A percentile compares a stretch with the other conserved stretches of the same genome.
phyloP scores from a whole-genome alignment of 169 alveolate species.

The Eimeria zaria region DNA sequence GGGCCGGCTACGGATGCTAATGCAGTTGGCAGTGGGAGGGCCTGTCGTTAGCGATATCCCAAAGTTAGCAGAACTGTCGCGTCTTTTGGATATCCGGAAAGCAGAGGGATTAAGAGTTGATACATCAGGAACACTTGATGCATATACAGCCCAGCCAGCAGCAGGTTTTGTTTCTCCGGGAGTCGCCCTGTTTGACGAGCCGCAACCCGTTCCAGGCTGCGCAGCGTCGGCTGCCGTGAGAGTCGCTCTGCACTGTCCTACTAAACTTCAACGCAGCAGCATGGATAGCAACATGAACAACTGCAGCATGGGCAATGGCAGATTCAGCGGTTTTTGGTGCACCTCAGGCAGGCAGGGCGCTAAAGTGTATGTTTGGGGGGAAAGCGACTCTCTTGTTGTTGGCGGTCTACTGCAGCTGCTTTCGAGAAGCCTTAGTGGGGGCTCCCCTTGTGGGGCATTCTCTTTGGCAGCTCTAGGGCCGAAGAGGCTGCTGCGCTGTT shows the following conservation, averaged over 20 bases:
- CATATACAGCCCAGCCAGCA: background rate
- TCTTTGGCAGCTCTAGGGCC: slow-evolving; percentile 23
- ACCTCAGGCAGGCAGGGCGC: slow-evolving; percentile 1
- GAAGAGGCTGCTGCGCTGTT: slow-evolving; percentile 22
- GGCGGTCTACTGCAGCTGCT: slow-evolving; percentile 65
- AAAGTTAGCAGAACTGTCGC: background rate
- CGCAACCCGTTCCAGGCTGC: slow-evolving; percentile 62
- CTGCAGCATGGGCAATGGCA: background rate
- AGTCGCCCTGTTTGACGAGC: background rate
- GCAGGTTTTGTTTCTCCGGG: background rate
- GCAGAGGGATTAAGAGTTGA: background rate
- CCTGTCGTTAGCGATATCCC: background rate
- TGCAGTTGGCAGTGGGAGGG: slow-evolving; percentile 11
- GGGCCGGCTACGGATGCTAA: background rate
- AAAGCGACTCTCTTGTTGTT: slow-evolving; percentile 63
- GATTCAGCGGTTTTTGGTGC: slow-evolving; percentile 38
- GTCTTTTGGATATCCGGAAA: background rate
- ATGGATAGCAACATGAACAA: background rate
- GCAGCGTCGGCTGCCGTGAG: slow-evolving; percentile 66
- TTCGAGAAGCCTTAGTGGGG: slow-evolving; percentile 39
- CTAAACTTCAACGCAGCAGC: background rate
- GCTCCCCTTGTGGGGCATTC: slow-evolving; percentile 35
- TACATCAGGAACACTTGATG: slow-evolving; percentile 2
- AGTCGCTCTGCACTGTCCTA: slow-evolving; percentile 10
- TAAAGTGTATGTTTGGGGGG: slow-evolving; percentile 13